phyloP scores from a whole-genome alignment of 805 yeast species.

The Candida nonsorbophila region DNA sequence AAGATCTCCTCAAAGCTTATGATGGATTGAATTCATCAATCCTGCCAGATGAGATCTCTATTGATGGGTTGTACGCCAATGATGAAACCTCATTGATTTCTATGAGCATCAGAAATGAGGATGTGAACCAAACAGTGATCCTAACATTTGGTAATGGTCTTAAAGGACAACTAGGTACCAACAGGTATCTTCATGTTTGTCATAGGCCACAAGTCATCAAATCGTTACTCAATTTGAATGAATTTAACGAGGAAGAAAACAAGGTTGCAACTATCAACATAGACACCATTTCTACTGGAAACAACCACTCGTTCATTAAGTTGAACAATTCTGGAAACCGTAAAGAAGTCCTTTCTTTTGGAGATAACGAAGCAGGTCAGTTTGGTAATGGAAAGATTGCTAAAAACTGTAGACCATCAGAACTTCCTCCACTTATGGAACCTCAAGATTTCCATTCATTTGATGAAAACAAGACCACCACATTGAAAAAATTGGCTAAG shows the following conservation, averaged over 20 bases:
- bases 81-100: slow-evolving; percentile 47
- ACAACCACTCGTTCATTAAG: slow-evolving; percentile 58
- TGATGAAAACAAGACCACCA: slow-evolving; percentile 4
- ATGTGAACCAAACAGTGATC: slow-evolving; percentile 17
- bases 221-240: slow-evolving; percentile 41
- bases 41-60: slow-evolving; percentile 25
- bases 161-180: slow-evolving; percentile 81
- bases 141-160: slow-evolving; percentile 81
- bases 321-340: slow-evolving; percentile 38
- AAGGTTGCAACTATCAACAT: slow-evolving; percentile 43
- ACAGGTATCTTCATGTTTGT: slow-evolving; percentile 69
- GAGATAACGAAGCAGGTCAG: slow-evolving; percentile 79
- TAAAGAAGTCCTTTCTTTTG: slow-evolving; percentile 73
- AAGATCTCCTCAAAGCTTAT: slow-evolving; percentile 19
- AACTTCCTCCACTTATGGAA: slow-evolving; percentile 54
- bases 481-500: slow-evolving; percentile 20
- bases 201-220: slow-evolving; percentile 58
- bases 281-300: slow-evolving; percentile 53
- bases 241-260: slow-evolving; percentile 46
- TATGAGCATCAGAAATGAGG: slow-evolving; percentile 15
- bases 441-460: slow-evolving; percentile 34
- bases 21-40: background rate
- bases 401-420: slow-evolving; percentile 50
- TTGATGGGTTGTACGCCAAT: slow-evolving; percentile 45
- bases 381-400: slow-evolving; percentile 75